These are phyloP conservation scores for Haplosporangium gracile DNA, from an alignment of 192 early-diverging fungal genomes.

Conservation along the genomic window DNA sequence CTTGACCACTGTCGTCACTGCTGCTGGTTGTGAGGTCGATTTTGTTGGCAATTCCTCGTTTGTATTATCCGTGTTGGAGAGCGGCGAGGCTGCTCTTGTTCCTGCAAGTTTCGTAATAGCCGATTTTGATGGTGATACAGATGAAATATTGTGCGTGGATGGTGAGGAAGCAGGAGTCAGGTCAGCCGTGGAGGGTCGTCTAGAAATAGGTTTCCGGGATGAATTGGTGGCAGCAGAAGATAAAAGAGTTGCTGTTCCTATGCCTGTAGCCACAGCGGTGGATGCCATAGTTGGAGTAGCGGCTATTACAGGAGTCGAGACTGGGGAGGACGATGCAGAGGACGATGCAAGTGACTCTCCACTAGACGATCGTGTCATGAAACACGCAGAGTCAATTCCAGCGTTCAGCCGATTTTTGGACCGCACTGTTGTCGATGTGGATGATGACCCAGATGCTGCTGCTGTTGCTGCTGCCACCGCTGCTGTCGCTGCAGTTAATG, in stretches of 20 bases:
- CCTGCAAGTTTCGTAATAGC: neutral
- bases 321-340: conserved; percentile 22
- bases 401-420: conserved; percentile 35
- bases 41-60: neutral
- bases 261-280: neutral
- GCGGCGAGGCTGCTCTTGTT: neutral
- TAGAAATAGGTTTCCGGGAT: conserved; percentile 12
- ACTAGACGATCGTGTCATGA: conserved; percentile 31
- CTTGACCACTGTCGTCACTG: neutral
- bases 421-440: conserved; percentile 4
- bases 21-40: neutral
- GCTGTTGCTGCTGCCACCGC: neutral
- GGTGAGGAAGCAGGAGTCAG: neutral
- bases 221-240: neutral
- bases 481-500: conserved; percentile 1
- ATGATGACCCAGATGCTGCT: neutral
- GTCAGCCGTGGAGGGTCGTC: conserved; percentile 12
- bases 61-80: neutral
- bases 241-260: neutral
- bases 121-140: conserved; percentile 3
- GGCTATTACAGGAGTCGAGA: conserved; percentile 17
- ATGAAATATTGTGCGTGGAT: neutral
- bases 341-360: conserved; percentile 12
- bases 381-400: conserved; percentile 44
- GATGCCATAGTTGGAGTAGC: neutral